These are phyloP conservation scores for Cyclotella distinguenda DNA, from an alignment of 108 stramenopile species.

Conservation along the genomic window DNA sequence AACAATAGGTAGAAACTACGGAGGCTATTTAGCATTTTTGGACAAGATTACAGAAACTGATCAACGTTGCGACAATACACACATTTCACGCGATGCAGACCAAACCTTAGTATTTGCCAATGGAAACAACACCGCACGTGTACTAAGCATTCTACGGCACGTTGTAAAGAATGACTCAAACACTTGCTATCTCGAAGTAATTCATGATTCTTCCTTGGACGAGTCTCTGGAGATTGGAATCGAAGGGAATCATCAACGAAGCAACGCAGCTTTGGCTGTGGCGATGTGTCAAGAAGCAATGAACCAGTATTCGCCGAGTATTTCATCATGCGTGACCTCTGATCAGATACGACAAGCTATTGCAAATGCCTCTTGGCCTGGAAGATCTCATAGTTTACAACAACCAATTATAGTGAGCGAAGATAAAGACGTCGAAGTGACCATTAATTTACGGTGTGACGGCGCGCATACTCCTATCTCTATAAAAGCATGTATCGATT, in stretches of 20 bases:
- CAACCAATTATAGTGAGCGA: constrained; percentile 1
- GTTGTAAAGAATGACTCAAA: constrained; percentile 9
- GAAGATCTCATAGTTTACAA: constrained; percentile 64
- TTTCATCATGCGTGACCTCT: not conserved
- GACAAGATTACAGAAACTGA: not conserved
- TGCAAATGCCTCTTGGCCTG: constrained; percentile 66
- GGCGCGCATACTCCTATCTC: constrained; percentile 81
- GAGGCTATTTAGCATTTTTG: constrained; percentile 38
- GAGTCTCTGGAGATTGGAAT: not conserved
- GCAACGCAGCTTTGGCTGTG: constrained; percentile 76
- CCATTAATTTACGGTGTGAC: constrained; percentile 54
- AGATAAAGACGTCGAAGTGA: not conserved
- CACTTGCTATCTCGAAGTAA: constrained; percentile 14
- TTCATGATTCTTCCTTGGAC: constrained; percentile 24
- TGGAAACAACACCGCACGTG: constrained; percentile 19
- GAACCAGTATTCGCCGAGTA: not conserved
- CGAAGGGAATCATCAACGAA: constrained; percentile 65
- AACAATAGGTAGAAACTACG: constrained; percentile 21
- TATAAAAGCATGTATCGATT: constrained; percentile 61
- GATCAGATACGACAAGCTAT: constrained; percentile 42
- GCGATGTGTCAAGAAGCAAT: constrained; percentile 50
- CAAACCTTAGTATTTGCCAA: constrained; percentile 14
- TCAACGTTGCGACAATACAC: too few species aligned
- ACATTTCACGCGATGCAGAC: not conserved
- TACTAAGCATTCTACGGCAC: constrained; percentile 3